Conservation (phyloP, 2,329 filamentous ascomycete species). For the Diplodia scrobiculata region DNA sequence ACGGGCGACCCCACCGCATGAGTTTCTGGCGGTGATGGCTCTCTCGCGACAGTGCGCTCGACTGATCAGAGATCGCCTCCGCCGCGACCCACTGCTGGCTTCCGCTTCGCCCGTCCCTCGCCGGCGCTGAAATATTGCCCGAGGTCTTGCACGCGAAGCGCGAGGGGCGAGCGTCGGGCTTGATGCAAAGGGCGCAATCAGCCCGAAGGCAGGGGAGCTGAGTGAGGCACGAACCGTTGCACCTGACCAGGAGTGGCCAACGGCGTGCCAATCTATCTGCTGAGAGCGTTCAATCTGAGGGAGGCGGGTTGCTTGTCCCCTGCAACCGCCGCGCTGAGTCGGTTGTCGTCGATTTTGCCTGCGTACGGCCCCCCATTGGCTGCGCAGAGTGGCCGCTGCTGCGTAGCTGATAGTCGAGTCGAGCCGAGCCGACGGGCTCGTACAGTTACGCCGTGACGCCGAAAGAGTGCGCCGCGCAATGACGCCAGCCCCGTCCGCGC, state of each 20-base stretch:
- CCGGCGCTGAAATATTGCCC: constrained; percentile 21
- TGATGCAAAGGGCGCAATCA: constrained; percentile 21
- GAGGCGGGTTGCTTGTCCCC: neutral
- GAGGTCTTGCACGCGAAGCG: constrained; percentile 12
- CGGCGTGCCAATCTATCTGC: constrained; percentile 21
- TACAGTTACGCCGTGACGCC: constrained; percentile 13
- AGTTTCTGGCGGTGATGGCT: constrained; percentile 3
- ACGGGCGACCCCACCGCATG: constrained; percentile 8
- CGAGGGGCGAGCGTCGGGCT: constrained; percentile 14
- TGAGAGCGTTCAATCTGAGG: constrained; percentile 13
- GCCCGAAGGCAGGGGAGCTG: constrained; percentile 7
- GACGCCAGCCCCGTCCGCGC: constrained; percentile 9
- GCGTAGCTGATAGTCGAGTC: constrained; percentile 26
- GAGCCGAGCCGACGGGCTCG: constrained; percentile 25
- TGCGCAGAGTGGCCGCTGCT: neutral
- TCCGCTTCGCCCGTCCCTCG: constrained; percentile 7
- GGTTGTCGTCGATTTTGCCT: constrained; percentile 22
- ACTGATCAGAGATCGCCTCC: constrained; percentile 22
- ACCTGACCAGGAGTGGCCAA: neutral
- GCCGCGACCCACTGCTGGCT: constrained; percentile 17
- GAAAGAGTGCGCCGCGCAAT: constrained; percentile 15
- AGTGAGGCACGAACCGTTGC: constrained; percentile 19
- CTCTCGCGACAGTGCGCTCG: neutral
- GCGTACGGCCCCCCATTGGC: constrained; percentile 16
- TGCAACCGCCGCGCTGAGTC: constrained; percentile 2